Percentiles rank a stretch among this genome's conserved stretches.
Evolutionary conservation across 2,329 filamentous ascomycete genomes (phyloP).

Genomic region (Calonectria pauciramosa): DNA sequence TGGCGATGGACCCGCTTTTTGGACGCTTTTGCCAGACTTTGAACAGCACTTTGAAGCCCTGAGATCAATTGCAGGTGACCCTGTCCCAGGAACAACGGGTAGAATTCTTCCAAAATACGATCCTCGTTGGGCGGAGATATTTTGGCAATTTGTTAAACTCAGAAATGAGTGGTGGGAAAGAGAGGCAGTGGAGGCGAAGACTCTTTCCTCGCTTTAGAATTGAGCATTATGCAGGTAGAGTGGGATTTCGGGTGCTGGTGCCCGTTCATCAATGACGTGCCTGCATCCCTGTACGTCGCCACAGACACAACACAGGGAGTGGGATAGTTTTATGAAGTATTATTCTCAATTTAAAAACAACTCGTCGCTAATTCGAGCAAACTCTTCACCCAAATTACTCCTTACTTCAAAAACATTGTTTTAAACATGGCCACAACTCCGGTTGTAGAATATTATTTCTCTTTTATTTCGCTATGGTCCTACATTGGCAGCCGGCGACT

Average conservation of each 20-base stretch:
- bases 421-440: not conserved
- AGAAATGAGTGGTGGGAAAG: not conserved
- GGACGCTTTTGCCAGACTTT: conserved; percentile 47
- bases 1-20: not conserved
- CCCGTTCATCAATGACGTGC: not conserved
- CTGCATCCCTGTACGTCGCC: not conserved
- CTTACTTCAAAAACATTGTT: fast-evolving
- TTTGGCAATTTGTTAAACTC: conserved; percentile 3
- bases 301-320: not conserved
- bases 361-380: not conserved
- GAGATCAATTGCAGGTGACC: conserved; percentile 57
- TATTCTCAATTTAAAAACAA: not conserved
- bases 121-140: conserved; percentile 50
- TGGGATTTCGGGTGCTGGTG: not conserved
- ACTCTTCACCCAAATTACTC: not conserved
- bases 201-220: not conserved
- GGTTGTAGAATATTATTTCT: not conserved
- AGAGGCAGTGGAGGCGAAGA: not conserved
- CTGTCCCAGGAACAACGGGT: conserved; percentile 52
- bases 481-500: not conserved
- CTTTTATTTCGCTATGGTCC: not conserved
- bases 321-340: not conserved
- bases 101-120: conserved; percentile 58
- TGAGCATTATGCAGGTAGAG: not conserved
- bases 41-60: conserved; percentile 56